These are phyloP conservation scores for Russula brevipes DNA, from an alignment of 768 basidiomycete species.

Conservation along the genomic window DNA sequence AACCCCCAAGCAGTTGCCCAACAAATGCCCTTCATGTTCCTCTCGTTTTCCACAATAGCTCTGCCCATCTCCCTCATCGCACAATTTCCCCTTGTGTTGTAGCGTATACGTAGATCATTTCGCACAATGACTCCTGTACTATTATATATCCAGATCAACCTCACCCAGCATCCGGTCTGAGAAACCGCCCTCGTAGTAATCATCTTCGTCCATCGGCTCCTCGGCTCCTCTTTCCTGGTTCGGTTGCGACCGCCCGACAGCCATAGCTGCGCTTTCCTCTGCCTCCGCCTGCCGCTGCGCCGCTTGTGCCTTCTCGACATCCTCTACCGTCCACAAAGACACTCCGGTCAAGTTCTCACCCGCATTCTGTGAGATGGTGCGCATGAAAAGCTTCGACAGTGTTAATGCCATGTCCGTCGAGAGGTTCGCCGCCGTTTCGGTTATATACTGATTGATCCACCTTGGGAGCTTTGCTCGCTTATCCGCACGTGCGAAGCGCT, in stretches of 20 bases:
- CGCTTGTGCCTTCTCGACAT: conserved; percentile 80
- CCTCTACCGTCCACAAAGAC: conserved; percentile 91
- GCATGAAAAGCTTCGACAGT: conserved; percentile 92
- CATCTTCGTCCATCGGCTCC: conserved; percentile 31
- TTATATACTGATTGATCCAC: conserved; percentile 99
- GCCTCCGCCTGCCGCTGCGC: conserved; percentile 67
- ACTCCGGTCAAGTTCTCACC: conserved; percentile 94
- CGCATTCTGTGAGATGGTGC: conserved; percentile 96
- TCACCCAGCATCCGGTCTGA: conserved; percentile 51
- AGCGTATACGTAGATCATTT: conserved; percentile 5
- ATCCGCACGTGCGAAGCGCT: conserved; percentile 90
- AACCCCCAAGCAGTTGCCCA: not conserved
- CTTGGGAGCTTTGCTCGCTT: conserved; percentile 94
- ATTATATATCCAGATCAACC: conserved; percentile 39
- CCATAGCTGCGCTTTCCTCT: conserved; percentile 40
- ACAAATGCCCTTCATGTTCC: conserved; percentile 9
- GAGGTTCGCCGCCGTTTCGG: conserved; percentile 94
- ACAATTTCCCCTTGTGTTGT: not conserved
- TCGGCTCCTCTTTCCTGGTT: conserved; percentile 32
- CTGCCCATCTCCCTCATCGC: not conserved
- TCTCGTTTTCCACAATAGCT: conserved; percentile 1
- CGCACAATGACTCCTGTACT: conserved; percentile 15
- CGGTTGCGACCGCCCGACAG: conserved; percentile 26
- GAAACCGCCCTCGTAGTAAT: conserved; percentile 48
- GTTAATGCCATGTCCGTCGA: conserved; percentile 98